Conservation (phyloP, 1,139 yeast species). For the Candida anutae region DNA sequence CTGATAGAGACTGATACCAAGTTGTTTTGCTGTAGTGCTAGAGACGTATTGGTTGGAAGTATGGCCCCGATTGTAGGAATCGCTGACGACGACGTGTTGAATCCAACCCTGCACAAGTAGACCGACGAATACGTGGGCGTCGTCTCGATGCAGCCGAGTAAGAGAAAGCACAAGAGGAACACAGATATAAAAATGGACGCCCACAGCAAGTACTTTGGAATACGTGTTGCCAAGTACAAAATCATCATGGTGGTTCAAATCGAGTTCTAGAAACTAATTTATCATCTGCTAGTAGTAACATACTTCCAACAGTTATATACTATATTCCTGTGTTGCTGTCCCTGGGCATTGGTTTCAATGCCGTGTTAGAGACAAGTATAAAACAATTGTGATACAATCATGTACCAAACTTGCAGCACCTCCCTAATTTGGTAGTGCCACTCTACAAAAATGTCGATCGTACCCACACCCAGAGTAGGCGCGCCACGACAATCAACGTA, state of each 20-base stretch:
- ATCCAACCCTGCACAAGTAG: slow-evolving; percentile 38
- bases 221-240: slow-evolving; percentile 1
- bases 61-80: slow-evolving; percentile 25
- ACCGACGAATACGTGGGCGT: slow-evolving; percentile 35
- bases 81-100: slow-evolving; percentile 35
- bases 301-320: no score
- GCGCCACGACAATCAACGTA: slow-evolving; percentile 4
- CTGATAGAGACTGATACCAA: slow-evolving; percentile 28
- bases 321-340: no score
- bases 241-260: slow-evolving; percentile 1
- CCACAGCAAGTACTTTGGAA: slow-evolving; percentile 4
- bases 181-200: slow-evolving; percentile 27
- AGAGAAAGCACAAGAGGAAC: slow-evolving; percentile 40
- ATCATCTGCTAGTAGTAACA: no score
- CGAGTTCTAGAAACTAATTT: no score
- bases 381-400: no score
- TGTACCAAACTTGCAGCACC: no score
- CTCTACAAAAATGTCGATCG: no score
- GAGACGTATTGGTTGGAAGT: slow-evolving; percentile 8
- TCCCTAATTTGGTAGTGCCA: no score
- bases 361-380: no score
- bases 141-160: slow-evolving; percentile 43
- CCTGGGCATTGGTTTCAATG: no score
- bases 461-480: slow-evolving; percentile 6
- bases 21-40: slow-evolving; percentile 10